These are phyloP conservation scores for Phaeosphaeriaceae sp. DNA, from an alignment of 2,329 filamentous ascomycete genomes.

Conservation along the genomic window DNA sequence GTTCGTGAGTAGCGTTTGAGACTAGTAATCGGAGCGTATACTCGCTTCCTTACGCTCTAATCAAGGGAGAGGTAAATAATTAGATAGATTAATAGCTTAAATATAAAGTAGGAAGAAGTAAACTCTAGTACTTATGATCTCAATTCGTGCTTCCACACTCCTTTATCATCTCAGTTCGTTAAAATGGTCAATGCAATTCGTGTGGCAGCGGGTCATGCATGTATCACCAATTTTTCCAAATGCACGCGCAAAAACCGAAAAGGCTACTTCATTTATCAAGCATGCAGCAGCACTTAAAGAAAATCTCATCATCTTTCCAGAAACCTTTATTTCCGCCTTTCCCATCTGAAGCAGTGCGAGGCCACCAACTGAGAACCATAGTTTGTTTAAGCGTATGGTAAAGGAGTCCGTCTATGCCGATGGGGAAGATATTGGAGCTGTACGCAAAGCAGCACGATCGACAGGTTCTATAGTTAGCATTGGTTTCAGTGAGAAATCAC, in stretches of 20 bases:
- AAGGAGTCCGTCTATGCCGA: constrained; percentile 54
- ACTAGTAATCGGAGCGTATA: too few relatives aligned
- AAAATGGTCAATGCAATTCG: constrained; percentile 22
- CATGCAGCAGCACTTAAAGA: constrained; percentile 53
- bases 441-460: constrained; percentile 45
- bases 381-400: constrained; percentile 56
- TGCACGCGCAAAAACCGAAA: constrained; percentile 54
- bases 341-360: constrained; percentile 59
- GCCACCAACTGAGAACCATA: constrained; percentile 59
- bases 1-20: too few relatives aligned
- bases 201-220: constrained; percentile 37
- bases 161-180: background rate
- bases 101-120: too few relatives aligned
- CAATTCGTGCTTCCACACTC: background rate
- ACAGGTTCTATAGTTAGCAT: constrained; percentile 53
- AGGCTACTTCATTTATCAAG: constrained; percentile 55
- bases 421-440: constrained; percentile 52
- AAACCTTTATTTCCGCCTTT: constrained; percentile 61
- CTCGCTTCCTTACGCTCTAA: too few relatives aligned
- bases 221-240: constrained; percentile 56
- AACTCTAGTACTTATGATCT: too few relatives aligned
- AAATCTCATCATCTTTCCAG: constrained; percentile 61
- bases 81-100: too few relatives aligned
- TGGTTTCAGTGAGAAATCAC: constrained; percentile 58
- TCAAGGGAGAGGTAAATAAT: too few relatives aligned